Conservation (phyloP, 352 stramenopile species). For the Aphanomyces euteiches region DNA sequence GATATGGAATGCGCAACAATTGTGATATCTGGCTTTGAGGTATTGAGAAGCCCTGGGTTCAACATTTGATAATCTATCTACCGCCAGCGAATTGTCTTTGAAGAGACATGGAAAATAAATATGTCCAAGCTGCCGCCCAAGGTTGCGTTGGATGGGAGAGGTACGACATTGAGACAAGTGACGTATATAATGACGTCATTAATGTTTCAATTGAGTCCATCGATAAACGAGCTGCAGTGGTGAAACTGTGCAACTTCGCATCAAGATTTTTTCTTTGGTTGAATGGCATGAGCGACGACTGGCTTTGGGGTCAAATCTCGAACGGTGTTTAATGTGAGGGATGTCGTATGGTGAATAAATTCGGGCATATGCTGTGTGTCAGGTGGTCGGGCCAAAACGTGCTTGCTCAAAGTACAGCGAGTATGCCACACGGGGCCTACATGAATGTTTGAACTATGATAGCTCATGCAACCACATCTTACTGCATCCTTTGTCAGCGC, state of each 20-base stretch:
- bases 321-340: conserved; percentile 14
- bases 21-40: too few relatives aligned
- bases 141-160: too few relatives aligned
- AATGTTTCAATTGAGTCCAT: background rate
- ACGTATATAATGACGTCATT: too few relatives aligned
- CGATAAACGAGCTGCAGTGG: background rate
- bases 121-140: too few relatives aligned
- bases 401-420: conserved; percentile 11
- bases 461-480: background rate
- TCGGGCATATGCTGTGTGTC: conserved; percentile 2
- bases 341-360: conserved; percentile 29
- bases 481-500: conserved; percentile 59
- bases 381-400: conserved; percentile 1
- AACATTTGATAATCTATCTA: too few relatives aligned
- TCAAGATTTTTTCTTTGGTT: conserved; percentile 15
- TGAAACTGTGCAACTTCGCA: background rate
- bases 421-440: conserved; percentile 28
- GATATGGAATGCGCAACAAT: too few relatives aligned
- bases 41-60: too few relatives aligned
- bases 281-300: conserved; percentile 16
- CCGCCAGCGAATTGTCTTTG: too few relatives aligned
- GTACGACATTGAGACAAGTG: too few relatives aligned
- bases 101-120: too few relatives aligned
- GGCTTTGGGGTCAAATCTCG: conserved; percentile 24
- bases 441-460: background rate